A percentile compares a stretch with the other conserved stretches of the same genome.
Evolutionary conservation across 768 basidiomycete species (phyloP).

Genomic region (Rhodotorula kratochvilovae): DNA sequence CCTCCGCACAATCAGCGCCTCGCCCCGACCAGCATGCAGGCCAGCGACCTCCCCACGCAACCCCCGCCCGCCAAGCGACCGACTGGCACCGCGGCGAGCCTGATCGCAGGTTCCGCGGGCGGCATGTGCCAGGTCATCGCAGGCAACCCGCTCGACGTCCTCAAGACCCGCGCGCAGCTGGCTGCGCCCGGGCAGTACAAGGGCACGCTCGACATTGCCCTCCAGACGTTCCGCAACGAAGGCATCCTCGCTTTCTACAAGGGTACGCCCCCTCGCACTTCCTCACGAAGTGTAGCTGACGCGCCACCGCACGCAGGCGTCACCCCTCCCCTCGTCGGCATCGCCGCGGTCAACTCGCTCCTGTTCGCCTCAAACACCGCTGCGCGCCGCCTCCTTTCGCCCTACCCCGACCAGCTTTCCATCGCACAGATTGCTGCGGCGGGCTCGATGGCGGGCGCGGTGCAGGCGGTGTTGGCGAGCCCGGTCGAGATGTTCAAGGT

Average conservation of each 20-base stretch:
- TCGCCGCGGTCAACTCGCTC: constrained; percentile 92
- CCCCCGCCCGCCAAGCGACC: not conserved
- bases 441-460: constrained; percentile 87
- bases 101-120: constrained; percentile 78
- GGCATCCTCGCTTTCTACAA: constrained; percentile 93
- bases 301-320: constrained; percentile 58
- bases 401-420: constrained; percentile 70
- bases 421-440: constrained; percentile 75
- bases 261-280: constrained; percentile 54
- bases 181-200: constrained; percentile 56
- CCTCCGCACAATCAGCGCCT: no score
- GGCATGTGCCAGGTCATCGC: constrained; percentile 93
- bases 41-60: not conserved
- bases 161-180: constrained; percentile 49
- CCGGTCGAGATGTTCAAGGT: constrained; percentile 99
- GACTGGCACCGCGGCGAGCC: constrained; percentile 38
- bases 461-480: constrained; percentile 82
- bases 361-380: constrained; percentile 86
- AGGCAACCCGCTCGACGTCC: constrained; percentile 68
- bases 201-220: constrained; percentile 86
- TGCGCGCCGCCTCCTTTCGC: constrained; percentile 76
- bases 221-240: constrained; percentile 74
- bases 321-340: constrained; percentile 82
- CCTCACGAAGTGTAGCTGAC: not conserved
- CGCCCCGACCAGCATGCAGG: not conserved